A percentile compares a stretch with the other conserved stretches of the same genome.
Evolutionary conservation across 2,329 filamentous ascomycete species (phyloP).

Genomic region (Fusarium lateritium): DNA sequence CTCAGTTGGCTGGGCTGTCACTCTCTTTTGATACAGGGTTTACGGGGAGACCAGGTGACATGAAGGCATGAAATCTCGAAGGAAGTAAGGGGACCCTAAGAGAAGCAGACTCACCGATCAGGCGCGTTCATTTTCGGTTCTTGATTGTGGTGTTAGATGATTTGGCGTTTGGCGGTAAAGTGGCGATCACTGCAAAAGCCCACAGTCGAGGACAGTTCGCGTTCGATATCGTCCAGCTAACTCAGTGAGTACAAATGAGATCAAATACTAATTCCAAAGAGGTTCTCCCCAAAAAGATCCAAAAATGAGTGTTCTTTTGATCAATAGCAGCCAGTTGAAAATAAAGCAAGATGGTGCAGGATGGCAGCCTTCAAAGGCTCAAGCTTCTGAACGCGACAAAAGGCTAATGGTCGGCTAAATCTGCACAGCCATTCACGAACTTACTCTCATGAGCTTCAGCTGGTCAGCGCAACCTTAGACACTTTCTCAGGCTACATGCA

Average conservation of each 20-base stretch:
- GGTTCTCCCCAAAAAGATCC: constrained; percentile 1
- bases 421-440: constrained; percentile 1
- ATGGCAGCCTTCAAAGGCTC: constrained; percentile 27
- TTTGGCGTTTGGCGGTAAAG: constrained; percentile 40
- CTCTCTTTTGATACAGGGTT: not conserved
- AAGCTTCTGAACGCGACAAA: constrained; percentile 32
- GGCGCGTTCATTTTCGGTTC: constrained; percentile 67
- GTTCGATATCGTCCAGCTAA: constrained; percentile 1
- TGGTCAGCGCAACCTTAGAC: not conserved
- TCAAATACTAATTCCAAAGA: not conserved
- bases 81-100: not conserved
- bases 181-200: constrained; percentile 32
- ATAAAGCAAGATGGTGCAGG: constrained; percentile 34
- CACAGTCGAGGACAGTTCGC: constrained; percentile 7
- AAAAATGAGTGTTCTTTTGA: constrained; percentile 14
- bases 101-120: constrained; percentile 62
- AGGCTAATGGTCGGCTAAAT: constrained; percentile 53
- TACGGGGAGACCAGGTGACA: not conserved
- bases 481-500: not conserved
- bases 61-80: not conserved
- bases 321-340: constrained; percentile 18
- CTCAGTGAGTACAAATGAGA: not conserved
- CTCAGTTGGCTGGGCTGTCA: not conserved
- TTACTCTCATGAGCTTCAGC: not conserved
- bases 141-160: constrained; percentile 10